Conservation (phyloP, 2,329 filamentous ascomycete genomes). For the Paraphoma sp. region DNA sequence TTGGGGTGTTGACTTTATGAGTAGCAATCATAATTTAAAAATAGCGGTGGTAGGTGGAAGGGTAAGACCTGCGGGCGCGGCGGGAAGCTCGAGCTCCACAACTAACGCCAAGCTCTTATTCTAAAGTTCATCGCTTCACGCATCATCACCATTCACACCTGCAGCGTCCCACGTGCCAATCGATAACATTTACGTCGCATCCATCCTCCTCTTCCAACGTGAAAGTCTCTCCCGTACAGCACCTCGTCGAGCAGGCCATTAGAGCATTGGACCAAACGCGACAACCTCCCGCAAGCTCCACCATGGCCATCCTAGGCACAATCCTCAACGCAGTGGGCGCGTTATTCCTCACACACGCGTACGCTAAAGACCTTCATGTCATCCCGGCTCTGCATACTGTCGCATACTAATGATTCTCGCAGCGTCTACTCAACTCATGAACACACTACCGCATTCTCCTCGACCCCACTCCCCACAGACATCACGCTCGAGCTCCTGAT, state of each 20-base stretch:
- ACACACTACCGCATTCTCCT: constrained; percentile 74
- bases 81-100: not conserved
- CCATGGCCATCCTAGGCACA: constrained; percentile 76
- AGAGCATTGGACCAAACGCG: not conserved
- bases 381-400: not conserved
- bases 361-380: constrained; percentile 48
- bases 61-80: too few relatives aligned
- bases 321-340: constrained; percentile 76
- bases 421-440: constrained; percentile 98
- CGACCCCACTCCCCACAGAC: constrained; percentile 73
- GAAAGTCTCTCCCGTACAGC: not conserved
- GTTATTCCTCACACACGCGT: constrained; percentile 86
- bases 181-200: not conserved
- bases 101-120: constrained; percentile 13
- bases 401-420: constrained; percentile 26
- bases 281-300: not conserved
- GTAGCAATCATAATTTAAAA: too few relatives aligned
- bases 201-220: not conserved
- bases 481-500: constrained; percentile 86
- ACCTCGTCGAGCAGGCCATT: not conserved
- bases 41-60: too few relatives aligned
- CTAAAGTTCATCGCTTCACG: constrained; percentile 14
- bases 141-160: constrained; percentile 8
- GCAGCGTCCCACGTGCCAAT: not conserved
- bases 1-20: too few relatives aligned